These are phyloP conservation scores for Onygenales sp. DNA, from an alignment of 2,329 filamentous ascomycete species.

Conservation along the genomic window DNA sequence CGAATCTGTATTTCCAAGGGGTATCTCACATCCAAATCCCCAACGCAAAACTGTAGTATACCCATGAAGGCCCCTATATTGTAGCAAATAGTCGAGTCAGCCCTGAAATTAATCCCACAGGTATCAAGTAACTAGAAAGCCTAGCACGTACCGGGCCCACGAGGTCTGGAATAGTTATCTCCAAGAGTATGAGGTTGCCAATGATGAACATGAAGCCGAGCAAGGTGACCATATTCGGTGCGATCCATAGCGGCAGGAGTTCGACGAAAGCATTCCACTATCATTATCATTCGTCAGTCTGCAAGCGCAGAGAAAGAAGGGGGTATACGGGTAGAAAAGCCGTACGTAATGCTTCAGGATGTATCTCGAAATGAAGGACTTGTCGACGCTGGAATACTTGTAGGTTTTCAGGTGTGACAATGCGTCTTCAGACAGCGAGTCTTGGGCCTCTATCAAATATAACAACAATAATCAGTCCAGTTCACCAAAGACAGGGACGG, in stretches of 20 bases:
- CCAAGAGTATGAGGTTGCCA: constrained; percentile 65
- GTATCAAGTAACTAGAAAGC: background rate
- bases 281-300: constrained; percentile 3
- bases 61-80: constrained; percentile 68
- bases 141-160: constrained; percentile 64
- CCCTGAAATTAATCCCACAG: background rate
- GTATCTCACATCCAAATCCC: constrained; percentile 79
- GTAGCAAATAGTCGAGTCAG: constrained; percentile 9
- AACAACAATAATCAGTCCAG: background rate
- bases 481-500: background rate
- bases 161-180: constrained; percentile 78
- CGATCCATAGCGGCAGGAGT: constrained; percentile 86
- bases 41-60: constrained; percentile 92
- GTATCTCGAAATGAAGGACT: constrained; percentile 86
- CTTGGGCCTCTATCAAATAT: constrained; percentile 28
- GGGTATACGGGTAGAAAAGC: constrained; percentile 12
- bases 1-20: background rate
- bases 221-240: constrained; percentile 94
- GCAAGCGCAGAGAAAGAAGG: constrained; percentile 4
- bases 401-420: constrained; percentile 87
- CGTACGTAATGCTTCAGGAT: constrained; percentile 91
- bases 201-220: constrained; percentile 93
- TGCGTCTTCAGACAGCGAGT: constrained; percentile 75
- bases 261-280: constrained; percentile 97
- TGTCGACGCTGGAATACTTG: constrained; percentile 96